Evolutionary conservation across 768 basidiomycete genomes (phyloP), one percentile per base, ranked within the genome.

Genomic region (Cantharellus anzutake): DNA sequence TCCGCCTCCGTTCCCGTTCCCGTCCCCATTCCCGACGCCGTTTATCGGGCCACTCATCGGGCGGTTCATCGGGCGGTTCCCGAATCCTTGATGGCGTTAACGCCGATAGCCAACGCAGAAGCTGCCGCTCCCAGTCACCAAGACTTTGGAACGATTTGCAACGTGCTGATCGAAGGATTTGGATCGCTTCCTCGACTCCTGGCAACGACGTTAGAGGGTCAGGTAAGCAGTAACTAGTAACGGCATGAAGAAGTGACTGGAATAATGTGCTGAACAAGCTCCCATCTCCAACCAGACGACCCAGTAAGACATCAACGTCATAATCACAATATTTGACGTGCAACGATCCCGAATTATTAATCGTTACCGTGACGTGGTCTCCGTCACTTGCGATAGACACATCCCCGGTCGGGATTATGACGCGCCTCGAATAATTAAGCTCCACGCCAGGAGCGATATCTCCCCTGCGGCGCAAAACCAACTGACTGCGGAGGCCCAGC

Each of bases 141-240:
- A 58, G 57, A 11, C 35, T 73, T 56, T 59, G 71, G 60, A 79
- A 76, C 0, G 78, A 76, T 40, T 62, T 66, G 42, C 67, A 73
- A 4, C 67, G 61, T 3, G 74, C 71, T 0, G 74, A 74, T 11
- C 61, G 61, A 34, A 79, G 65, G 50, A 72, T 64, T 56, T 67
- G 63, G 34, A 78, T 62, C 0, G 76, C 76, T 53, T 77, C 71
- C 44, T 75, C 71, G 1, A 72, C 71, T 2, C 78, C 78, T 0
- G 73, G 74, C 4, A 72, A 71, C 16, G 64, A 63, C 0, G 73
- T 75, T 20, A 79, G 67, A 2, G 75, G 74, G 64, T 79, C 77
- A 5, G 69, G 67, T 14, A 73, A 64, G 52, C 70, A 70, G 51
- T 72, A 70, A n/a, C 73, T 72, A 2, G 72, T 77, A 2, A 76